A percentile compares a stretch with the other conserved stretches of the same genome.
Evolutionary conservation across 768 basidiomycete species (phyloP).

Genomic region (Leucogyrophana mollusca): DNA sequence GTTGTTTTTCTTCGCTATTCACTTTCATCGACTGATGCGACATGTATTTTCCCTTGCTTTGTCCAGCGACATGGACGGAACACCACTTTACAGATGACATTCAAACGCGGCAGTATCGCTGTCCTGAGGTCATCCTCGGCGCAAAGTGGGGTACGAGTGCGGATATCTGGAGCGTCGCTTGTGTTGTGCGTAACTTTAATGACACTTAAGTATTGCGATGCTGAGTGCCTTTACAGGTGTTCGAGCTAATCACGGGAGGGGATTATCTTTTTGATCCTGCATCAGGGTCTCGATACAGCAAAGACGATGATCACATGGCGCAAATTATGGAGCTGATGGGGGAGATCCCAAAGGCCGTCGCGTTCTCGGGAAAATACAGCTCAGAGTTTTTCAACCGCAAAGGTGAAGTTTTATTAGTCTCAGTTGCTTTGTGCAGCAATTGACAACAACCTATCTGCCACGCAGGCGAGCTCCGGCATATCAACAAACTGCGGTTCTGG

Average conservation of each 20-base stretch:
- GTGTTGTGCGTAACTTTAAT: conserved; percentile 61
- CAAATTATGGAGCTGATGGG: conserved; percentile 97
- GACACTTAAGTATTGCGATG: neutral
- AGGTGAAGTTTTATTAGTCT: conserved; percentile 48
- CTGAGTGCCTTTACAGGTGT: no score
- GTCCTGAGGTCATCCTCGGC: conserved; percentile 96
- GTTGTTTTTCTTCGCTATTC: neutral
- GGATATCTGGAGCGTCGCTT: conserved; percentile 96
- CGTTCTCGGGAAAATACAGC: conserved; percentile 89
- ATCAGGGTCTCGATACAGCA: conserved; percentile 90
- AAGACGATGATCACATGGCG: conserved; percentile 96
- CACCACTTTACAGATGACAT: conserved; percentile 99
- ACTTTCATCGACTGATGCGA: conserved; percentile 7
- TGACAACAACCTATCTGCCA: neutral
- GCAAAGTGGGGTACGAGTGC: conserved; percentile 95
- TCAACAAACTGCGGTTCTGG: conserved; percentile 93
- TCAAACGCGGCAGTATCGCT: conserved; percentile 95
- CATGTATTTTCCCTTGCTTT: conserved; percentile 1
- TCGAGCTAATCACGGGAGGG: conserved; percentile 94
- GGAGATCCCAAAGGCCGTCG: conserved; percentile 80
- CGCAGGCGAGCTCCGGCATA: conserved; percentile 84
- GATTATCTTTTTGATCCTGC: conserved; percentile 99
- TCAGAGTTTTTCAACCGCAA: conserved; percentile 95
- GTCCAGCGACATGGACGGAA: conserved; percentile 81
- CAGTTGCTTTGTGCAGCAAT: neutral